phyloP scores from a whole-genome alignment of 306 rosid genomes.

The Vigna angularis region DNA sequence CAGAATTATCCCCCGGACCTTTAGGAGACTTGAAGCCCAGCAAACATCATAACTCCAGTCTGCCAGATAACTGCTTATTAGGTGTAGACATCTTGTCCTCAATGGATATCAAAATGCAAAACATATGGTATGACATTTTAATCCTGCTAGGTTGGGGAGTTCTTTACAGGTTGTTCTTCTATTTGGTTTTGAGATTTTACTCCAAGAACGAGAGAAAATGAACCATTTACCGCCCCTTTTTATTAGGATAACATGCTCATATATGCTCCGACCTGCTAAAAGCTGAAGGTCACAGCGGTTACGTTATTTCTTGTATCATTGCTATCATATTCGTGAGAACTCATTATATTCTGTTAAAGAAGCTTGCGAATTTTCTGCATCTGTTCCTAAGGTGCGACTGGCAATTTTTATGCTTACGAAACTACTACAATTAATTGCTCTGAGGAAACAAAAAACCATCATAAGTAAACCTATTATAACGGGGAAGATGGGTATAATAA shows the following conservation, averaged over 20 bases:
- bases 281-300: slow-evolving; percentile 9
- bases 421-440: background rate
- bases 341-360: slow-evolving; percentile 16
- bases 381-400: background rate
- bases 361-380: slow-evolving; percentile 31
- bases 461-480: background rate
- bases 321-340: background rate
- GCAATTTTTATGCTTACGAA: background rate
- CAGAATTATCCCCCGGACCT: slow-evolving; percentile 76
- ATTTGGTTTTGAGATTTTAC: slow-evolving; percentile 87
- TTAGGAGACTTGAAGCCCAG: slow-evolving; percentile 59
- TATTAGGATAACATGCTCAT: slow-evolving; percentile 1
- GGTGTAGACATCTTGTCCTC: slow-evolving; percentile 73
- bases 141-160: slow-evolving; percentile 93
- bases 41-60: slow-evolving; percentile 34
- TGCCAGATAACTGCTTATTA: slow-evolving; percentile 51
- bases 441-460: background rate
- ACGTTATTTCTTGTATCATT: slow-evolving; percentile 25
- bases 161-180: slow-evolving; percentile 80
- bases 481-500: background rate
- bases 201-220: slow-evolving; percentile 88
- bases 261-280: background rate
- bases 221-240: slow-evolving; percentile 21
- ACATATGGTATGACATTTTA: slow-evolving; percentile 61
- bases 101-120: slow-evolving; percentile 61